Conservation (phyloP, 371 early-diverging fungal species). For the Homolaphlyctis polyrhiza region DNA sequence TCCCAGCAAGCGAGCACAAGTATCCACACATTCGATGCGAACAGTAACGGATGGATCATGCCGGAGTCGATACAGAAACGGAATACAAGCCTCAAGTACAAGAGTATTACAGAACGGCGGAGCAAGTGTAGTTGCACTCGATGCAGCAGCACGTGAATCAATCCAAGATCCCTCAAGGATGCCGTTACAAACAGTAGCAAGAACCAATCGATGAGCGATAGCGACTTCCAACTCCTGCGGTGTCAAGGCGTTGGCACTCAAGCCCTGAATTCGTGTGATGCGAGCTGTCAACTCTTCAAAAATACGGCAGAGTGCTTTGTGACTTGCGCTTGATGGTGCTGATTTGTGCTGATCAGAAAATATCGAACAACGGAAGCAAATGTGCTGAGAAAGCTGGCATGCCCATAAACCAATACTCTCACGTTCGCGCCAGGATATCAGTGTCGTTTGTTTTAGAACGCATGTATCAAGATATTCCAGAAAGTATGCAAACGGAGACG, state of each 20-base stretch:
- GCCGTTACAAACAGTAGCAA: neutral
- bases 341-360: neutral
- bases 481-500: neutral
- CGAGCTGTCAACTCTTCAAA: too few species aligned
- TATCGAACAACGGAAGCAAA: neutral
- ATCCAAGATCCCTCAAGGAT: conserved; percentile 1
- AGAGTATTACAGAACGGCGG: neutral
- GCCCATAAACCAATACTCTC: neutral
- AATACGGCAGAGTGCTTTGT: neutral
- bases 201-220: neutral
- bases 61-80: neutral
- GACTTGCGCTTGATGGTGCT: neutral
- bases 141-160: neutral
- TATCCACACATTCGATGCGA: neutral
- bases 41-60: neutral
- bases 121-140: neutral
- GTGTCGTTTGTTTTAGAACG: neutral
- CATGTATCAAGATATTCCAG: neutral
- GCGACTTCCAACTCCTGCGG: too few species aligned
- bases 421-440: neutral
- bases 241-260: too few species aligned
- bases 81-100: neutral
- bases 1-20: neutral
- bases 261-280: too few species aligned
- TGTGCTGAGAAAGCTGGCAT: neutral